Percentiles rank a stretch among this genome's conserved stretches.
These are phyloP conservation scores for Euphorbia peplus DNA, from an alignment of 345 rosid species.

Conservation along the genomic window DNA sequence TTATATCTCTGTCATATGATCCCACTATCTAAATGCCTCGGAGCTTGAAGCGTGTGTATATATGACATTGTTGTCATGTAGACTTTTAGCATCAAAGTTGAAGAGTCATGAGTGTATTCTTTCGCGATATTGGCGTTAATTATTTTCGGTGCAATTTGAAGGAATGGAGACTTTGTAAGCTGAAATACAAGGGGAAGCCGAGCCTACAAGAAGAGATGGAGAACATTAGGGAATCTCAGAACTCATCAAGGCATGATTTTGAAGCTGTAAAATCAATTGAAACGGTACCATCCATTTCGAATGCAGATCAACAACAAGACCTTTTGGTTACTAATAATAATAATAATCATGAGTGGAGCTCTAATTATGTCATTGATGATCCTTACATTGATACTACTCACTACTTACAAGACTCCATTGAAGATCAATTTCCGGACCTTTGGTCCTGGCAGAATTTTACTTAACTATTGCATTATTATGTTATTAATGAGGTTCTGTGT, in stretches of 20 bases:
- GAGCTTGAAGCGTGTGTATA: no score
- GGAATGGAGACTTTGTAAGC: conserved; percentile 24
- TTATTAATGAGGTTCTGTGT: no score
- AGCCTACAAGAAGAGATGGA: conserved; percentile 19
- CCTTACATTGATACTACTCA: no score
- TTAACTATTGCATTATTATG: background rate
- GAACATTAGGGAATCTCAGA: background rate
- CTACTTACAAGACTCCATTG: background rate
- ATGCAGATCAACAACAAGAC: background rate
- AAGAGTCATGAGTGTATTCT: no score
- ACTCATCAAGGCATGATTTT: conserved; percentile 1
- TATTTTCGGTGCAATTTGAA: background rate
- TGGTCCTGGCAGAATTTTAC: conserved; percentile 21
- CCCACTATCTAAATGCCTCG: no score
- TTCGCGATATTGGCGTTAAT: no score
- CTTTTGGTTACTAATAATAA: background rate
- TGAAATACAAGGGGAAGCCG: conserved; percentile 20
- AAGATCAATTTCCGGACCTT: conserved; percentile 8
- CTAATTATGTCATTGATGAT: background rate
- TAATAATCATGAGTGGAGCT: background rate
- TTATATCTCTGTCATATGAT: no score
- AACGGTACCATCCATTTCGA: background rate
- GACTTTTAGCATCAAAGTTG: background rate
- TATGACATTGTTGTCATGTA: no score
- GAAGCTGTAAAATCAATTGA: background rate